Percentiles rank a stretch among this genome's conserved stretches.
phyloP scores from a whole-genome alignment of 2,329 filamentous ascomycete species.

The Tolypocladium cylindrosporum region DNA sequence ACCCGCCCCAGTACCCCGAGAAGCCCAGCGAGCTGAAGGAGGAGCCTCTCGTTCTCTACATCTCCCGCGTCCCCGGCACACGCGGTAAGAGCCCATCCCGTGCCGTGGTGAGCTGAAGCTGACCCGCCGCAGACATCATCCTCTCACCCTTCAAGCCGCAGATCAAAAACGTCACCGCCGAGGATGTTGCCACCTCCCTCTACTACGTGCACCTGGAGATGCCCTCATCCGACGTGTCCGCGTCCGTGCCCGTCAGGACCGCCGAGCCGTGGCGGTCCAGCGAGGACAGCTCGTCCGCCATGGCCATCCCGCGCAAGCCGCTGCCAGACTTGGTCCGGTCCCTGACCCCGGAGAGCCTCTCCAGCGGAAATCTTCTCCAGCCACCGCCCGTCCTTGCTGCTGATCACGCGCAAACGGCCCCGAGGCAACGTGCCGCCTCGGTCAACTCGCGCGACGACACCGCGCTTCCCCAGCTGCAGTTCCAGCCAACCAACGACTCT shows the following conservation, averaged over 20 bases:
- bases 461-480: constrained; percentile 1
- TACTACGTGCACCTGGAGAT: constrained; percentile 74
- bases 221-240: constrained; percentile 42
- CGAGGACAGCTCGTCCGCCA: constrained; percentile 29
- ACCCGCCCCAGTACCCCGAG: constrained; percentile 77
- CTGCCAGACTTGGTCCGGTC: constrained; percentile 26
- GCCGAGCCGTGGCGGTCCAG: constrained; percentile 29
- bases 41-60: constrained; percentile 75
- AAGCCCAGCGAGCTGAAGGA: constrained; percentile 60
- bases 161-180: constrained; percentile 75
- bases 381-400: neutral
- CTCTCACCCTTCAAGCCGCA: constrained; percentile 85
- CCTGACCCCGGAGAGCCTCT: constrained; percentile 14
- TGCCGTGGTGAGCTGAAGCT: neutral
- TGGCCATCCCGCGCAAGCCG: constrained; percentile 44
- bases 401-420: neutral
- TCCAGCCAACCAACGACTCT: constrained; percentile 5
- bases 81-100: constrained; percentile 48
- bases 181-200: constrained; percentile 77
- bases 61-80: constrained; percentile 85
- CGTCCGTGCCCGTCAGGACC: constrained; percentile 13
- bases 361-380: constrained; percentile 2
- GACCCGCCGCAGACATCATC: constrained; percentile 62
- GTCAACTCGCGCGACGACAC: constrained; percentile 10
- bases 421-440: constrained; percentile 8